Percentiles rank a stretch among this genome's conserved stretches.
phyloP scores from a whole-genome alignment of 1,284 basidiomycete genomes.

The Ganoderma sinense region DNA sequence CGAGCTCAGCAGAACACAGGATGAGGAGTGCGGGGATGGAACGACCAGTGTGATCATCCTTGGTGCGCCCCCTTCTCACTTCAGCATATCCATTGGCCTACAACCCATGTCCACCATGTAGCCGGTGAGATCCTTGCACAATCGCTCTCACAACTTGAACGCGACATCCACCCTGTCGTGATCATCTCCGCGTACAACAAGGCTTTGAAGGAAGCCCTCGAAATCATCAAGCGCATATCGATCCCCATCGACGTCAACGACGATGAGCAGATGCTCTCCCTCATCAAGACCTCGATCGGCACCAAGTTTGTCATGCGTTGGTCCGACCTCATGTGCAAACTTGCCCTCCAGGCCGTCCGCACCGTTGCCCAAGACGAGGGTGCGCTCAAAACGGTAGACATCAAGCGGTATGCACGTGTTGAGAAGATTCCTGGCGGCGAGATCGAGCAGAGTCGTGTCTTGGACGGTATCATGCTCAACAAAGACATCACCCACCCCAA shows the following conservation, averaged over 20 bases:
- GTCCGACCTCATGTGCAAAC: conserved; percentile 97
- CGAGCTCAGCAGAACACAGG: conserved; percentile 95
- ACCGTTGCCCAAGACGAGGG: conserved; percentile 77
- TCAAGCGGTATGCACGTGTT: conserved; percentile 97
- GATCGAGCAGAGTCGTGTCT: conserved; percentile 91
- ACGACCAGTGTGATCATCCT: conserved; percentile 98
- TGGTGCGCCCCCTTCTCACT: conserved; percentile 56
- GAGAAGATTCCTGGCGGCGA: conserved; percentile 98
- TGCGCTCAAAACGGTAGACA: conserved; percentile 89
- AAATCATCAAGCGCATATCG: conserved; percentile 88
- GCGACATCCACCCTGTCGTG: conserved; percentile 98
- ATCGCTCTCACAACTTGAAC: conserved; percentile 90
- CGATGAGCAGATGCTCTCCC: conserved; percentile 92
- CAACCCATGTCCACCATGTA: conserved; percentile 39
- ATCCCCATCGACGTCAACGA: conserved; percentile 89
- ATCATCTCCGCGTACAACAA: conserved; percentile 99
- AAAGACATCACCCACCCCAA: conserved; percentile 99
- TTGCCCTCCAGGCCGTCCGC: conserved; percentile 92
- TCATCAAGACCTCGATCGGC: conserved; percentile 99
- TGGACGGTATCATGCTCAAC: conserved; percentile 96
- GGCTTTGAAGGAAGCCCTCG: conserved; percentile 90
- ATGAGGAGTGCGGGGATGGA: conserved; percentile 98
- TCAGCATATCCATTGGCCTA: not conserved
- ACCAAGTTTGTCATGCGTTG: conserved; percentile 98
- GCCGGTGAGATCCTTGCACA: conserved; percentile 99